phyloP scores from a whole-genome alignment of 257 asterid genomes.

The Cordia subcordata region DNA sequence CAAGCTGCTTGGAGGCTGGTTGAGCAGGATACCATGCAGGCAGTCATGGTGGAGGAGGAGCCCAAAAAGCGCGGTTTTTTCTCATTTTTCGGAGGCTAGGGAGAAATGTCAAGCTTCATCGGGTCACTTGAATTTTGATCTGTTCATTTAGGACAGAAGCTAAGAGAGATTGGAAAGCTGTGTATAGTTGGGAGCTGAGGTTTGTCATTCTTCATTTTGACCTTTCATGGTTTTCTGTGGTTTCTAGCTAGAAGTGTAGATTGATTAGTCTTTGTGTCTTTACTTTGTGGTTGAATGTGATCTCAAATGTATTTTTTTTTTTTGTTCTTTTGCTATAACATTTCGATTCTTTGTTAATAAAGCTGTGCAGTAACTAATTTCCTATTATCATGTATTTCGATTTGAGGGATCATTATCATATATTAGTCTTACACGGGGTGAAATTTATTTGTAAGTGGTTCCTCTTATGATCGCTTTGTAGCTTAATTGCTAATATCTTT shows the following conservation, averaged over 20 bases:
- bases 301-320: background rate
- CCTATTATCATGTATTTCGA: too few species aligned
- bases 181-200: constrained; percentile 42
- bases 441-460: too few species aligned
- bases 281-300: background rate
- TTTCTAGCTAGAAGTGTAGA: constrained; percentile 11
- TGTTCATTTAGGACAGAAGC: background rate
- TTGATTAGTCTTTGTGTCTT: constrained; percentile 1
- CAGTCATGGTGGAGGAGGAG: constrained; percentile 91
- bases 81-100: constrained; percentile 84
- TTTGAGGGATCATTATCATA: background rate
- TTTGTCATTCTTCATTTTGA: constrained; percentile 22
- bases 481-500: background rate
- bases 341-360: background rate
- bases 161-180: background rate
- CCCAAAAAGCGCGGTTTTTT: constrained; percentile 91
- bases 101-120: background rate
- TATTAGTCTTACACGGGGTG: background rate
- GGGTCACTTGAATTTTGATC: background rate
- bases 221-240: constrained; percentile 13
- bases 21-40: constrained; percentile 98
- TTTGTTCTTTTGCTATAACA: too few species aligned
- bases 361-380: background rate
- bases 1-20: constrained; percentile 99
- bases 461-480: background rate